Conservation (phyloP, 2,329 filamentous ascomycete species). For the Sarocladiaceae sp. region DNA sequence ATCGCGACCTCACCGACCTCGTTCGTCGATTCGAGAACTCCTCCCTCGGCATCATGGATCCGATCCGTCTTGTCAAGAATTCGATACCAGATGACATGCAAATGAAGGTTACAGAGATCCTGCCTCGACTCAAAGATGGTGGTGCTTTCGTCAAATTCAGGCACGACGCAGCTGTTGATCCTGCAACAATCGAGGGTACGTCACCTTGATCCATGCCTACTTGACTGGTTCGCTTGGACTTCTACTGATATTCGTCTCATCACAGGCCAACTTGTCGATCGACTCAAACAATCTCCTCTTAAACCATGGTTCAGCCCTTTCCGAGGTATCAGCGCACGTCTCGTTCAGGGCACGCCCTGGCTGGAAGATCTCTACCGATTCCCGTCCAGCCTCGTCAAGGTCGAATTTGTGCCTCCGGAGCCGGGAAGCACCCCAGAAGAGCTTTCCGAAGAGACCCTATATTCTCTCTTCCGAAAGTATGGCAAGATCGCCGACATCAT, state of each 20-base stretch:
- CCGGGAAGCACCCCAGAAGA: slow-evolving; percentile 71
- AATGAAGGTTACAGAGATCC: slow-evolving; percentile 72
- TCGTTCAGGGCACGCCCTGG: slow-evolving; percentile 86
- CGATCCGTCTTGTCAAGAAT: slow-evolving; percentile 50
- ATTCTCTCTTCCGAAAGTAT: slow-evolving; percentile 82
- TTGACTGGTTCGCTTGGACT: too few relatives aligned
- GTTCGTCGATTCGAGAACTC: slow-evolving; percentile 48
- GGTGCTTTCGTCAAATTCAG: slow-evolving; percentile 89
- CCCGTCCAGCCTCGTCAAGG: slow-evolving; percentile 69
- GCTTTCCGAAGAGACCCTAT: slow-evolving; percentile 80
- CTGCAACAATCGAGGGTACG: slow-evolving; percentile 39
- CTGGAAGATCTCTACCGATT: slow-evolving; percentile 86
- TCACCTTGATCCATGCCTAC: not conserved
- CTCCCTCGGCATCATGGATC: slow-evolving; percentile 46
- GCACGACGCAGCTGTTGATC: slow-evolving; percentile 35
- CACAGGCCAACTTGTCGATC: slow-evolving; percentile 50
- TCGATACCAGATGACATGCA: slow-evolving; percentile 59
- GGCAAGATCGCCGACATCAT: slow-evolving; percentile 86
- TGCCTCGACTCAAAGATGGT: slow-evolving; percentile 85
- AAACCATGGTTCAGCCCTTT: slow-evolving; percentile 91
- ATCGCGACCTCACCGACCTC: slow-evolving; percentile 44
- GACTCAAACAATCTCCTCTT: slow-evolving; percentile 66
- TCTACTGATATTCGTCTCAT: slow-evolving; percentile 10
- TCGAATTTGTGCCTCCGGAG: slow-evolving; percentile 77
- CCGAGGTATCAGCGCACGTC: slow-evolving; percentile 60